Evolutionary conservation across 257 asterid genomes (phyloP).

Genomic region (Ballota nigra): DNA sequence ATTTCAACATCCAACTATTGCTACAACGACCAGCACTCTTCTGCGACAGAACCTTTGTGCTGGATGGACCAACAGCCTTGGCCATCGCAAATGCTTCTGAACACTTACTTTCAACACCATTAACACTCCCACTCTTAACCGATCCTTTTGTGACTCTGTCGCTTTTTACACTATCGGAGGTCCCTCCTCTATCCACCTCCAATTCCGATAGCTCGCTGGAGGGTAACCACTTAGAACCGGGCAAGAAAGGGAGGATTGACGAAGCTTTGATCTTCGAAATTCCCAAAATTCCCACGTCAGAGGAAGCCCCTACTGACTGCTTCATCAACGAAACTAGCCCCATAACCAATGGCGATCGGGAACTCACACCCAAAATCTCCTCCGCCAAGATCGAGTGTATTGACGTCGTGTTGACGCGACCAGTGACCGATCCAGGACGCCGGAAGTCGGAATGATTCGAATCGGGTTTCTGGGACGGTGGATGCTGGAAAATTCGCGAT

Average conservation of each 20-base stretch:
- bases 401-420: conserved; percentile 14
- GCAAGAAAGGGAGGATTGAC: conserved; percentile 46
- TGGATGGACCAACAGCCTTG: conserved; percentile 30
- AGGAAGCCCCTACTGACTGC: conserved; percentile 37
- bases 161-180: conserved; percentile 7
- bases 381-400: conserved; percentile 39
- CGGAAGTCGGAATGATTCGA: conserved; percentile 38
- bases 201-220: conserved; percentile 40
- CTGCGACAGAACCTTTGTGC: conserved; percentile 25
- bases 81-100: conserved; percentile 51
- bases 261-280: conserved; percentile 59
- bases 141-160: conserved; percentile 14
- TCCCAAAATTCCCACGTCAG: conserved; percentile 34
- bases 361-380: conserved; percentile 39
- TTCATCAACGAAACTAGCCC: conserved; percentile 64
- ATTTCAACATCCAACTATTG: conserved; percentile 59
- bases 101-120: conserved; percentile 24
- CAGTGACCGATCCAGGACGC: conserved; percentile 19
- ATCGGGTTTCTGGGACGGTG: conserved; percentile 40
- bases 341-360: conserved; percentile 40
- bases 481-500: conserved; percentile 35
- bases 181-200: conserved; percentile 71
- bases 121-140: conserved; percentile 16
- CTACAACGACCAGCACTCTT: conserved; percentile 18
- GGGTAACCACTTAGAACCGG: conserved; percentile 68